Evolutionary conservation across 2,329 filamentous ascomycete species (phyloP), one percentile per base, ranked within the genome.

Genomic region (Sordariomycetes sp.): DNA sequence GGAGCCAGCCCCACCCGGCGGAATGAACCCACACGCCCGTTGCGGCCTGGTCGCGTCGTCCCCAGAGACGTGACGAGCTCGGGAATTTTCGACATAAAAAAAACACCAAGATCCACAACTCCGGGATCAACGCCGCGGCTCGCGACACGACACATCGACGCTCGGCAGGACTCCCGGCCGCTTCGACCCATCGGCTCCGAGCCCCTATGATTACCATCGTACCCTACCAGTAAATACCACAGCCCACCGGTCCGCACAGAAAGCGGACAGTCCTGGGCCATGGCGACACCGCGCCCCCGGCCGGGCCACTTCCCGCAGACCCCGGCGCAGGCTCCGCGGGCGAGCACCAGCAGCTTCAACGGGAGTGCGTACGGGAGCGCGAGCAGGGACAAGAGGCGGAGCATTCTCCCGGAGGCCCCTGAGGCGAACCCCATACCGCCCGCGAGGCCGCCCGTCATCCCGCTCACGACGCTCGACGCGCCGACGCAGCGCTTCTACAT

Each of bases 401-500:
- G 68, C 10, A 62, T 66, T 5, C 66, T 81, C 8, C 78, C 77
- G 57, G 67, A 72, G 13, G 78, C 76, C 12, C 79, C 76, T 48
- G 73, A 76, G 58, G 53, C 60, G 35, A 60, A 59, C 57, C 57
- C 61, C 2, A 60, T 32, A 61, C 66, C 57, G 61, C 61, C 45
- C 67, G 63, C 61, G 67, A 74, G 58, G 3, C 39, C 39, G 56
- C 91, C 94, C 36, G 73, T 95, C 58, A 91, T 99, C 65, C 87
- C 94, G 13, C 76, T 89, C 61, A 80, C 82, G 62, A 74, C 95
- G 53, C 78, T 97, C 69, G 92, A 97, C 74, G 89, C 89, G 52
- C 92, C 94, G 7, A 88, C 88, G 56, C 94, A 99, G 72, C 84
- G 94, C 58, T 81, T 96, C 64, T 96, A 95, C 68, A 86, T 90